phyloP scores from a whole-genome alignment of 148 eudicot genomes.

The Hydrangea macrophylla region DNA sequence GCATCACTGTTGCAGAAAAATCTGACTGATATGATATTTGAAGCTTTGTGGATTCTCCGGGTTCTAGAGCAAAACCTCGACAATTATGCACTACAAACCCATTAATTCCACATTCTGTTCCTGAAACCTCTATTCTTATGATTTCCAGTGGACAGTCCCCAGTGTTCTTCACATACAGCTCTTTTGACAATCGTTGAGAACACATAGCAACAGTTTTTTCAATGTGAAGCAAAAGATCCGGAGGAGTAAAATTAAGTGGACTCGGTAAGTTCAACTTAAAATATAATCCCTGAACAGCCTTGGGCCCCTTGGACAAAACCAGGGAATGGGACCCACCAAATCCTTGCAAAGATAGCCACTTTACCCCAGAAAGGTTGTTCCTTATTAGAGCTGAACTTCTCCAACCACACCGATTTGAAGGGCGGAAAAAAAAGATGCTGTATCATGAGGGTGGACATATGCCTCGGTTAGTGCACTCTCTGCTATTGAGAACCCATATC shows the following conservation, averaged over 20 bases:
- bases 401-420: slow-evolving; percentile 77
- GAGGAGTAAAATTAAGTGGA: slow-evolving; percentile 35
- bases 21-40: slow-evolving; percentile 57
- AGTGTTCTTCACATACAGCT: slow-evolving; percentile 54
- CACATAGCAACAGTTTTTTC: slow-evolving; percentile 34
- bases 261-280: slow-evolving; percentile 46
- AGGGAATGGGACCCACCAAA: slow-evolving; percentile 70
- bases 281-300: slow-evolving; percentile 46
- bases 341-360: slow-evolving; percentile 67
- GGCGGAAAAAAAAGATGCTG: slow-evolving; percentile 58
- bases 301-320: slow-evolving; percentile 52
- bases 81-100: slow-evolving; percentile 75
- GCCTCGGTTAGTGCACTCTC: slow-evolving; percentile 59
- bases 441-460: slow-evolving; percentile 58
- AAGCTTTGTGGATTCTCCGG: slow-evolving; percentile 62
- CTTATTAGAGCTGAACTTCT: slow-evolving; percentile 69
- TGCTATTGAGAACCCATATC: slow-evolving; percentile 59
- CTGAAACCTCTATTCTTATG: slow-evolving; percentile 58
- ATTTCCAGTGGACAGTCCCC: slow-evolving; percentile 69
- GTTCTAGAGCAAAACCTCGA: slow-evolving; percentile 60
- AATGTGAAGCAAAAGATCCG: slow-evolving; percentile 12
- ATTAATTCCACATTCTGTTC: slow-evolving; percentile 62
- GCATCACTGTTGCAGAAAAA: slow-evolving; percentile 48
- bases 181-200: slow-evolving; percentile 47
- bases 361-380: slow-evolving; percentile 85